A percentile compares a stretch with the other conserved stretches of the same genome.
Conservation (phyloP, 768 basidiomycete genomes). For the Chiua virens region DNA sequence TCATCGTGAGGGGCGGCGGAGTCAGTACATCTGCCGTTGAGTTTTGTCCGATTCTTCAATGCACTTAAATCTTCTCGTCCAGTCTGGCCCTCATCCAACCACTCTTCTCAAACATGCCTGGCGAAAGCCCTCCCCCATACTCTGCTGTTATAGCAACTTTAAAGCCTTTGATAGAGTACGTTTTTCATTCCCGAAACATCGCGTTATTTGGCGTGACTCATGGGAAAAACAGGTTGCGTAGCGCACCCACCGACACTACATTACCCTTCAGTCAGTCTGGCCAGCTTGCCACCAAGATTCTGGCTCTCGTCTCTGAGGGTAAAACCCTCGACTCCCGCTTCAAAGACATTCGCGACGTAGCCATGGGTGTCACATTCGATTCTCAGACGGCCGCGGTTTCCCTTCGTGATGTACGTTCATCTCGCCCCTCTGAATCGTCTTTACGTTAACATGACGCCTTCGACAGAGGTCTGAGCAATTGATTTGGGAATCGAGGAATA, state of each 20-base stretch:
- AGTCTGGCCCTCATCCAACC: not conserved
- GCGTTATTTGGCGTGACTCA: not conserved
- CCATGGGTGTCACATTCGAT: slow-evolving; percentile 4
- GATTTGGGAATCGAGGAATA: slow-evolving; percentile 19
- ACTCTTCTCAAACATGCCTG: not conserved
- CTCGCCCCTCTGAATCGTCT: not conserved
- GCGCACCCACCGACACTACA: not conserved
- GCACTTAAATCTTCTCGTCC: not conserved
- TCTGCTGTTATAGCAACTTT: slow-evolving; percentile 2
- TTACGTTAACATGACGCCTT: not conserved
- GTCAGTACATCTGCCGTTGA: not conserved
- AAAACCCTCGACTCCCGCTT: slow-evolving; percentile 8
- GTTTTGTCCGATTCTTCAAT: not conserved
- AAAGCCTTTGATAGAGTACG: slow-evolving; percentile 1
- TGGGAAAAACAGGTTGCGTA: not conserved
- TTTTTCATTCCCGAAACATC: not conserved
- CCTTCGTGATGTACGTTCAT: slow-evolving; percentile 9
- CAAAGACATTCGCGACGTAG: slow-evolving; percentile 12
- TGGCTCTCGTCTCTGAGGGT: slow-evolving; percentile 16
- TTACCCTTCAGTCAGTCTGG: slow-evolving; percentile 14
- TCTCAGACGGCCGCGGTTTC: slow-evolving; percentile 4
- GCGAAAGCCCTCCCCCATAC: slow-evolving; percentile 19
- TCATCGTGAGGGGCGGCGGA: slow-evolving; percentile 5
- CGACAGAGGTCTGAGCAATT: slow-evolving; percentile 12
- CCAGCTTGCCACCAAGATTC: slow-evolving; percentile 1